These are phyloP conservation scores for Ophiosphaerella herpotricha DNA, from an alignment of 2,329 filamentous ascomycete species.

Conservation along the genomic window DNA sequence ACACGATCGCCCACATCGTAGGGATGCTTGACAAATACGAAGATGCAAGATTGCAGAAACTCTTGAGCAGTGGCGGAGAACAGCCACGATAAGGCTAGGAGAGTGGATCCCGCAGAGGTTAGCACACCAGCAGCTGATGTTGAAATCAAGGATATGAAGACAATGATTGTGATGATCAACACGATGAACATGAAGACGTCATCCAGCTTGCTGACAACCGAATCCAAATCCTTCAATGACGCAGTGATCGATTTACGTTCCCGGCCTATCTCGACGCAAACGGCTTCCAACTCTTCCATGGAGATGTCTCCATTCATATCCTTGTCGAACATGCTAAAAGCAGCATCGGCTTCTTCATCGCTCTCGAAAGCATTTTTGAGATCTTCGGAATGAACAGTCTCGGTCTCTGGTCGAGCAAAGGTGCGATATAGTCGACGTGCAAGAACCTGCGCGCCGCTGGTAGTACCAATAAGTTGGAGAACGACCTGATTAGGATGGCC, in stretches of 20 bases:
- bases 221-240: slow-evolving; percentile 92
- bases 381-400: slow-evolving; percentile 79
- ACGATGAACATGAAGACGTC: slow-evolving; percentile 89
- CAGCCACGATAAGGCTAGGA: slow-evolving; percentile 91
- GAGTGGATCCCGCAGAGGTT: slow-evolving; percentile 83
- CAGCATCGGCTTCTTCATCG: slow-evolving; percentile 83
- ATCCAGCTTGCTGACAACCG: slow-evolving; percentile 87
- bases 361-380: slow-evolving; percentile 78
- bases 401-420: slow-evolving; percentile 73
- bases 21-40: slow-evolving; percentile 96
- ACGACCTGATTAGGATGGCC: slow-evolving; percentile 86
- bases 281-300: slow-evolving; percentile 90
- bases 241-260: slow-evolving; percentile 96
- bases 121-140: slow-evolving; percentile 87
- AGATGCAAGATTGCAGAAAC: slow-evolving; percentile 90
- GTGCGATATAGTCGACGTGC: slow-evolving; percentile 88
- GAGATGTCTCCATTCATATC: slow-evolving; percentile 96
- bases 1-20: slow-evolving; percentile 96
- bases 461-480: slow-evolving; percentile 73
- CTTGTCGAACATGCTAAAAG: slow-evolving; percentile 92
- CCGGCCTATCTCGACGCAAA: slow-evolving; percentile 90
- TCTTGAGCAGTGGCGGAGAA: slow-evolving; percentile 93
- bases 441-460: slow-evolving; percentile 76
- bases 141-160: slow-evolving; percentile 88
- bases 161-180: slow-evolving; percentile 75